Base-by-base conservation (phyloP, 257 asterid genomes). In the Coffea canephora region DNA sequence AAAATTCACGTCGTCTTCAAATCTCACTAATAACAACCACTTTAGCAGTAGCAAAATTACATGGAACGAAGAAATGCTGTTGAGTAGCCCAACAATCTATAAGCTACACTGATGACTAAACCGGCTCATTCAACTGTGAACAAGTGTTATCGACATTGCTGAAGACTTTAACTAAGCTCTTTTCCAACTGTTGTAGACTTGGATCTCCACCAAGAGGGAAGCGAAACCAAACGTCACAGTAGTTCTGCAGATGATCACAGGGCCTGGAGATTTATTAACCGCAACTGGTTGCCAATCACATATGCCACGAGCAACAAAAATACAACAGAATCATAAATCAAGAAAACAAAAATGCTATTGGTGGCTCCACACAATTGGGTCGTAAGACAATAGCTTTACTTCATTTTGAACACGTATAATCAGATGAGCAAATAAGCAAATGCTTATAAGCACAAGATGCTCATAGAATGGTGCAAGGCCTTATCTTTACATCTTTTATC, bases 41-140 rank as follows among this genome's bases (percentile, higher is more conserved):
- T 73, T 50, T 1, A 18, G 27, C 19, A 34, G 52, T 36, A n/a
- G 16, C 34, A 5, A 45, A 59, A 64, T 64, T 64, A 64, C 69
- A 25, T 16, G 2, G 18, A 64, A 64, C 16, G n/a, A 25, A 25
- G 39, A 27, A 64, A 54, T 34, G 64, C 57, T 45, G 0, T 8
- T 7, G 59, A 65, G 57, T 52, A 67, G 76, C 39, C 16, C 49
- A 70, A 70, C 49, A 43, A 70, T 45, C 65, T 57, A 49, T 39
- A 1, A n/a, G 69, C 74, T 59, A 81, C 19, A 81, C 25, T 16
- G 7, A 78, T 14, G 41, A 61, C 52, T 16, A 23, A n/a, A 70
- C 79, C 66, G 39, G 68, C 74, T 71, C 77, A 43, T 50, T 50
- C 74, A 59, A 55, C 55, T 23, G 57, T 13, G 16, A 81, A 27